phyloP scores from a whole-genome alignment of 495 filamentous ascomycete genomes.

The Trichoderma gamsii region DNA sequence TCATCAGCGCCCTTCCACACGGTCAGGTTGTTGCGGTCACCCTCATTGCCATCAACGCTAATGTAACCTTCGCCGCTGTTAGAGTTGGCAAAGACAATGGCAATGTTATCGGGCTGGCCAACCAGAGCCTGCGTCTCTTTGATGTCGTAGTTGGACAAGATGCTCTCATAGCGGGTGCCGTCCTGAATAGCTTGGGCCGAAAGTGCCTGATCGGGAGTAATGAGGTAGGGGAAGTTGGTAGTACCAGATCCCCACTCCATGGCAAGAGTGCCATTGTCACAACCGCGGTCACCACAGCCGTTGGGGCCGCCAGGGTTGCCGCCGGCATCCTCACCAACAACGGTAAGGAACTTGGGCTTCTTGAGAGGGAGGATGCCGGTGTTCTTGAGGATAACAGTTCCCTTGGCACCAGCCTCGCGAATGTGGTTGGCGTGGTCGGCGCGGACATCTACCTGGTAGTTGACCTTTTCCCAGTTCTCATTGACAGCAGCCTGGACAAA shows the following conservation, averaged over 20 bases:
- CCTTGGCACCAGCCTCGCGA: constrained; percentile 65
- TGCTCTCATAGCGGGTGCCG: constrained; percentile 59
- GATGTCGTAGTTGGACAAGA: constrained; percentile 65
- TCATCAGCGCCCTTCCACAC: constrained; percentile 78
- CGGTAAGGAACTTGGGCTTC: constrained; percentile 64
- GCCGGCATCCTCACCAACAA: constrained; percentile 85
- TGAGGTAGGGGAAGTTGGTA: constrained; percentile 83
- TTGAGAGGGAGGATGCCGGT: constrained; percentile 68
- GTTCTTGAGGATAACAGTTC: constrained; percentile 89
- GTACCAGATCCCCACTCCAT: constrained; percentile 95
- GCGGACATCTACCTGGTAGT: constrained; percentile 79
- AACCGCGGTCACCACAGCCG: constrained; percentile 75
- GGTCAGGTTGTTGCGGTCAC: constrained; percentile 90
- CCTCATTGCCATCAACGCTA: constrained; percentile 72
- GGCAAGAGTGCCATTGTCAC: constrained; percentile 78
- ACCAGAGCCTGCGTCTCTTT: constrained; percentile 55
- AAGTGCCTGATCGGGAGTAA: constrained; percentile 82
- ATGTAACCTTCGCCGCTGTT: constrained; percentile 86
- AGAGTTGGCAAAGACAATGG: constrained; percentile 85
- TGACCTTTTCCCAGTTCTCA: constrained; percentile 62
- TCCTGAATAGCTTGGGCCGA: constrained; percentile 61
- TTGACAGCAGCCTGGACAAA: constrained; percentile 55
- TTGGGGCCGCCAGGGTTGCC: constrained; percentile 77
- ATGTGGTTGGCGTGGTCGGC: constrained; percentile 66
- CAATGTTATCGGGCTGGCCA: constrained; percentile 56